Evolutionary conservation across 148 eudicot species (phyloP).

Genomic region (Chenopodium berlandieri): DNA sequence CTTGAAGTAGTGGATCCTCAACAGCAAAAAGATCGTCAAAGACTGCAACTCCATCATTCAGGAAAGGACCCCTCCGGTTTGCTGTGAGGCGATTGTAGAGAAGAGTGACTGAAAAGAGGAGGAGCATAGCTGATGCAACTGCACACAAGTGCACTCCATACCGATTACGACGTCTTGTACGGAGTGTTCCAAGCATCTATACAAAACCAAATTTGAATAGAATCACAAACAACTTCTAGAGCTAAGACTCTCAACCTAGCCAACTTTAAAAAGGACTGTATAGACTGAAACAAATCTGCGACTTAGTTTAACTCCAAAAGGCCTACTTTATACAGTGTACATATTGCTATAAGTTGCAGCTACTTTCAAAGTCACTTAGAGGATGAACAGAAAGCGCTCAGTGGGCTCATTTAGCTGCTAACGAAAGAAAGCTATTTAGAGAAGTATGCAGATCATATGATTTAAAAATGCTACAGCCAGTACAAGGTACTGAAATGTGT

Average conservation of each 20-base stretch:
- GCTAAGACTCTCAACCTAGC: not conserved
- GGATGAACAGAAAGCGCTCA: not conserved
- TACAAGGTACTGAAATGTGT: not conserved
- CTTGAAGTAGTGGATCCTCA: constrained; percentile 16
- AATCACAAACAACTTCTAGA: not conserved
- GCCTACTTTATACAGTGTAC: not conserved
- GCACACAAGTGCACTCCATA: constrained; percentile 14
- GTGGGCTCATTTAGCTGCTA: not conserved
- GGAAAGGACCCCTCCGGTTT: not conserved
- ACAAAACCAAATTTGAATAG: not conserved
- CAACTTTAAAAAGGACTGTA: not conserved
- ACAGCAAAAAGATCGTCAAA: not conserved
- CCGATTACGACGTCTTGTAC: constrained; percentile 9
- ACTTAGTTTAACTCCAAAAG: not conserved
- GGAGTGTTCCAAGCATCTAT: constrained; percentile 12
- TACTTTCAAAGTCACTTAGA: not conserved
- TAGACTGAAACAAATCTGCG: not conserved
- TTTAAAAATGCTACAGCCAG: too few species aligned
- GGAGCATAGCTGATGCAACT: constrained; percentile 11
- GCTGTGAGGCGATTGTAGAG: constrained; percentile 7
- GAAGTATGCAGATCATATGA: not conserved
- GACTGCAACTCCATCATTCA: not conserved
- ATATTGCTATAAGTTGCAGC: not conserved
- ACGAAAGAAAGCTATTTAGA: not conserved
- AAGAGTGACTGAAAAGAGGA: constrained; percentile 13